Conservation (phyloP, 305 asterid genomes). For the Fraxinus sp. region DNA sequence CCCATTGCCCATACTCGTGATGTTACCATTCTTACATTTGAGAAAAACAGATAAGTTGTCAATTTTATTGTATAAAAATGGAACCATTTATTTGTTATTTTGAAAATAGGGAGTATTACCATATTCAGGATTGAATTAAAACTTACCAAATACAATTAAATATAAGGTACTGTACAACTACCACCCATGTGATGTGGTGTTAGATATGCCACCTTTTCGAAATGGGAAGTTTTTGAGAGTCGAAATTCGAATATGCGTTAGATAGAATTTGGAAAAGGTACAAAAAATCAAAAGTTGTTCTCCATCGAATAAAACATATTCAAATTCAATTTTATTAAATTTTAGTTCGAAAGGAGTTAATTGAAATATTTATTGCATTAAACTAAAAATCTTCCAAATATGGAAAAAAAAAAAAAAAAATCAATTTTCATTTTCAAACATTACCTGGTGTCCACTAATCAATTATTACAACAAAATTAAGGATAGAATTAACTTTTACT, state of each 20-base stretch:
- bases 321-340: no score
- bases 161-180: not conserved
- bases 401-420: no score
- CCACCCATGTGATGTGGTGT: not conserved
- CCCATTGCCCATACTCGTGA: not conserved
- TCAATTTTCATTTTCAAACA: no score
- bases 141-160: not conserved
- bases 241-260: not conserved
- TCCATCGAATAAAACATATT: not conserved
- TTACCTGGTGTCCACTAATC: no score
- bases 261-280: not conserved
- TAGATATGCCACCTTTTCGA: no score
- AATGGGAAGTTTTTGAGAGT: not conserved
- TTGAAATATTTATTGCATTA: no score
- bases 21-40: not conserved
- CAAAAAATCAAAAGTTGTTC: not conserved
- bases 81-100: not conserved
- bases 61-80: not conserved
- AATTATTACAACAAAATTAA: no score
- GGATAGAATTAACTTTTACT: no score
- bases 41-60: not conserved
- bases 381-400: no score
- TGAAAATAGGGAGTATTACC: not conserved
- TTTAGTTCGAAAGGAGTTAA: no score
- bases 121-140: not conserved